Base-by-base conservation (phyloP, 2,329 filamentous ascomycete genomes). In the Fusarium luffae region DNA sequence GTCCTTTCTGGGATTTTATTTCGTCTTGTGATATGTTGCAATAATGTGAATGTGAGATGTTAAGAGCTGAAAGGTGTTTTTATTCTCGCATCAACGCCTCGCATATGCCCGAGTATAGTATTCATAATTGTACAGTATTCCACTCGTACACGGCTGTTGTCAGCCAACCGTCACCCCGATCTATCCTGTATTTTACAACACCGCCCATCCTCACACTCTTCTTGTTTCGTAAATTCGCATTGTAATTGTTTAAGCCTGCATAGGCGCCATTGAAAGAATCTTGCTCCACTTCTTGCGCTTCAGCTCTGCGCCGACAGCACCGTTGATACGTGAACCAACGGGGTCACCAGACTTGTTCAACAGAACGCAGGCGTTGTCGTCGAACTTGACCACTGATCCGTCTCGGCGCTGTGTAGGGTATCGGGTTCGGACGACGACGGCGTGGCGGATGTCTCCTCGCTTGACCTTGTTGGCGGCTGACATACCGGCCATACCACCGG, bases 331-430 rank as follows among this genome's bases (percentile, higher is more conserved):
- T 18, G 92, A 94, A 54, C 96, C 96, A 74, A 99, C 93, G 25
- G 96, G 96, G 79, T 99, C 96, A 44, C 96, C 97, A 12, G 93
- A 88, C 87, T 98, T 99, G 84, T 97, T 98, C 80, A 99, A 92
- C 73, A 99, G 85, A 47, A 99, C 96, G 79, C 96, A 99, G 49
- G 96, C 96, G 81, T 99, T 99, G 82, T 99, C 96, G 82, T 97
- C 96, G 80, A 99, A 99, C 74, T 90, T 90, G 72, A 99, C 91
- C 48, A 96, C 90, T 77, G 91, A 94, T 54, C 96, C 96, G 83
- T 99, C 96, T 32, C 89, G 89, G 68, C 96, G 88, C 80, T 96
- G 93, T 66, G 92, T 88, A 82, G 94, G 92, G 84, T 98, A 97
- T 76, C 85, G 89, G 40, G 95, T 97, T 69, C 96, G 92, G 63